phyloP scores from a whole-genome alignment of 2,329 filamentous ascomycete species.

The Aspergillus japonicus region DNA sequence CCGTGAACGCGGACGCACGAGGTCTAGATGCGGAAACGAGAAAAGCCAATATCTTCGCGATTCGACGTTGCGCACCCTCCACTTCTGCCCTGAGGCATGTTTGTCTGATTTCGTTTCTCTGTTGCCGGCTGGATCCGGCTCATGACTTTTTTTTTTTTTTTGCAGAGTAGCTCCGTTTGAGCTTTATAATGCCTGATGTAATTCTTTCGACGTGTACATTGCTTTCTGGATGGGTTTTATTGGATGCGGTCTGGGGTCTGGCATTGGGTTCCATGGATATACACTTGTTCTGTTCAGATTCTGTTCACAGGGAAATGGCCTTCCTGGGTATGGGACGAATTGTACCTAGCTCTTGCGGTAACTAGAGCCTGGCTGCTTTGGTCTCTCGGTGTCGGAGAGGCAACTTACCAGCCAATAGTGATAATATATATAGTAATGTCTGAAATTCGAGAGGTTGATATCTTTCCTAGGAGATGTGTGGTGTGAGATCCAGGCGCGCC shows the following conservation, averaged over 20 bases:
- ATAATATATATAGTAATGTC: background rate
- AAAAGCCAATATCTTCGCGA: background rate
- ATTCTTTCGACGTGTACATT: constrained; percentile 4
- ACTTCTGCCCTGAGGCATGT: background rate
- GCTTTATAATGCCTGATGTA: background rate
- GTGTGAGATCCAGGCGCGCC: background rate
- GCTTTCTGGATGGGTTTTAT: background rate
- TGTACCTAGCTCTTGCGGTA: background rate
- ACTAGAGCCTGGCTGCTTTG: background rate
- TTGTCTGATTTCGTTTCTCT: background rate
- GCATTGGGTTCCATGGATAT: background rate
- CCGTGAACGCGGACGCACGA: background rate
- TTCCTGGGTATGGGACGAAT: background rate
- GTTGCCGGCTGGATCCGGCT: constrained; percentile 6
- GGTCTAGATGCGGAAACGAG: background rate
- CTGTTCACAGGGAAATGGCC: background rate
- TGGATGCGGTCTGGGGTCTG: background rate
- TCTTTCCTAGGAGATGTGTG: too few relatives aligned
- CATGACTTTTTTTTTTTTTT: constrained; percentile 1
- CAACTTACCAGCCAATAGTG: background rate
- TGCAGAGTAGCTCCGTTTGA: constrained; percentile 6
- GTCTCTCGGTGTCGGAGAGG: background rate
- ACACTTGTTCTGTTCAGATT: background rate
- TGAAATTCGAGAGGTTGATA: background rate
- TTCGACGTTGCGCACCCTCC: constrained; percentile 1